Conservation (phyloP, 352 stramenopile species). For the Pythium dissimile region DNA sequence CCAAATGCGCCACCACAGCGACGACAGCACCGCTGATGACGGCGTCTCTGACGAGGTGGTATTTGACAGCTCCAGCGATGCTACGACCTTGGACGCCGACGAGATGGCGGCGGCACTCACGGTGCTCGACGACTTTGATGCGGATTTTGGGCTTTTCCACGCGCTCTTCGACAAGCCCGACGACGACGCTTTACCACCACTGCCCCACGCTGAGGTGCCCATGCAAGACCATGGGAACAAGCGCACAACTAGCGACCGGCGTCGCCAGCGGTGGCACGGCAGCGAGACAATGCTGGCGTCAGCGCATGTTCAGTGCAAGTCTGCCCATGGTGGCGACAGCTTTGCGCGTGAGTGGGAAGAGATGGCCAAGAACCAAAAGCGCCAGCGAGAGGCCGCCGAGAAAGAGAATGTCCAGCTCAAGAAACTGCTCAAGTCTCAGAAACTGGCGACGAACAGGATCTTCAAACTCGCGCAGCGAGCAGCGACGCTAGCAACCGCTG, state of each 20-base stretch:
- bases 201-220: too few relatives aligned
- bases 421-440: neutral
- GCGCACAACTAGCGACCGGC: neutral
- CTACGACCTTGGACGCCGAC: neutral
- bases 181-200: neutral
- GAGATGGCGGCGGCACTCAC: neutral
- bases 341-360: neutral
- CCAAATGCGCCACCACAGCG: too few relatives aligned
- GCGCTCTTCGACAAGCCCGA: neutral
- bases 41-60: too few relatives aligned
- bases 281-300: neutral
- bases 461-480: neutral
- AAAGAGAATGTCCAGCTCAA: neutral
- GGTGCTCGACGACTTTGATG: neutral
- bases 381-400: neutral
- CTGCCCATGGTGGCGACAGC: neutral
- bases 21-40: too few relatives aligned
- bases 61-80: neutral
- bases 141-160: neutral
- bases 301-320: neutral
- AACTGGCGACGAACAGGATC: neutral
- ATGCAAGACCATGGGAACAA: neutral
- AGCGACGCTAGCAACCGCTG: neutral
- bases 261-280: neutral
- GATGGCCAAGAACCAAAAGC: neutral